Conservation (phyloP, 176 grass and related monocot genomes). For the Zea mays region DNA sequence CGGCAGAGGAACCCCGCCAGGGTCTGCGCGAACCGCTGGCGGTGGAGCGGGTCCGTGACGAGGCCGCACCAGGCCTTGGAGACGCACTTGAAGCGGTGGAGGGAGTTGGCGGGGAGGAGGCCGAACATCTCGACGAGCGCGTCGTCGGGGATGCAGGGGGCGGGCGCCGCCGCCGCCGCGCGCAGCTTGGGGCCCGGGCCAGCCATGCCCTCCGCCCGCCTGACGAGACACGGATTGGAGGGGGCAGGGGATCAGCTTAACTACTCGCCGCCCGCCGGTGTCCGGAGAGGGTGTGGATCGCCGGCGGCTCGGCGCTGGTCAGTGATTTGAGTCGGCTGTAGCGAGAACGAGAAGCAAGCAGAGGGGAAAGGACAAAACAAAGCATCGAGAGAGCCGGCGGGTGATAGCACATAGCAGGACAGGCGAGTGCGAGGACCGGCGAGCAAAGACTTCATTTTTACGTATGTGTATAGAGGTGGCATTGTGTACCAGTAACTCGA, state of each 20-base stretch:
- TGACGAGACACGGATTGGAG: background rate
- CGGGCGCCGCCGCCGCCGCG: background rate
- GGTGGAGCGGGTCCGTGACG: constrained; percentile 14
- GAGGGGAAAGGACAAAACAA: background rate
- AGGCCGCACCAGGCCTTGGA: constrained; percentile 16
- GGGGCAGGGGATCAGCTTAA: background rate
- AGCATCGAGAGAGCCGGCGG: too few species aligned
- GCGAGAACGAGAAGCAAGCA: background rate
- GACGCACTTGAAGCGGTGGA: constrained; percentile 29
- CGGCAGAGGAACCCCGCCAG: background rate
- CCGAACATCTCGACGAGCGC: constrained; percentile 20
- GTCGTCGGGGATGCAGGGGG: constrained; percentile 3
- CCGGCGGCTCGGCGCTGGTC: background rate
- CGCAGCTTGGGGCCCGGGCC: background rate
- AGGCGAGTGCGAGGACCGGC: too few species aligned
- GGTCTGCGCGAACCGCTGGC: constrained; percentile 3
- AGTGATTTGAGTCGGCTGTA: too few species aligned
- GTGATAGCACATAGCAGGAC: too few species aligned
- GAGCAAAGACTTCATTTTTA: too few species aligned
- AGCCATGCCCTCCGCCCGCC: background rate
- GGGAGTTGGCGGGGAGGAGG: background rate
- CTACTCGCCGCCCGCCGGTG: background rate
- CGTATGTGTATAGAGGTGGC: too few species aligned
- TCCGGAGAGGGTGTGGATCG: background rate
- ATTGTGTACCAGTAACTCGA: too few species aligned